Evolutionary conservation across 495 filamentous ascomycete genomes (phyloP).

Genomic region (Talaromyces wortmannii): DNA sequence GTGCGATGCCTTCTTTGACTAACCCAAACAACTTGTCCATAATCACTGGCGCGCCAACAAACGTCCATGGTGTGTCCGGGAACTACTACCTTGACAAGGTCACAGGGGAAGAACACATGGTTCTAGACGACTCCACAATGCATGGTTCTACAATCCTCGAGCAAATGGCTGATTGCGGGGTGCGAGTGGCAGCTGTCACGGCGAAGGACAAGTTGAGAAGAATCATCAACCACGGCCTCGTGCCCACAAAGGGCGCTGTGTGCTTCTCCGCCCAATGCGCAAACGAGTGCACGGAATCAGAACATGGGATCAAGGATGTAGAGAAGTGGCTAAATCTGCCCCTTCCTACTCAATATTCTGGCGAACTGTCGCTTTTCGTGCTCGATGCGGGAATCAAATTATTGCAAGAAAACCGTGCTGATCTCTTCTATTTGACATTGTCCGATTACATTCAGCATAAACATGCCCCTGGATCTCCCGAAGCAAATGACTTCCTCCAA

Average conservation of each 20-base stretch:
- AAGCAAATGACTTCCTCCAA: constrained; percentile 15
- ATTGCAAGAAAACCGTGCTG: constrained; percentile 12
- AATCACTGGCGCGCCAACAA: constrained; percentile 14
- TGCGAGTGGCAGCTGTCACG: constrained; percentile 19
- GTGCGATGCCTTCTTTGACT: constrained; percentile 19
- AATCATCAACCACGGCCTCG: constrained; percentile 14
- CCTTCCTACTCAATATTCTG: constrained; percentile 16
- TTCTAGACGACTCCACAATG: constrained; percentile 13
- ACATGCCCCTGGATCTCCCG: constrained; percentile 13
- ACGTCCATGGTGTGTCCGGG: constrained; percentile 15
- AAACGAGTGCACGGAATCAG: neutral
- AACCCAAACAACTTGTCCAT: constrained; percentile 18
- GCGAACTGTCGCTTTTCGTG: constrained; percentile 20
- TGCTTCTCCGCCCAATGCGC: constrained; percentile 19
- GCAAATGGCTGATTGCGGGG: constrained; percentile 13
- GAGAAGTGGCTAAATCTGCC: constrained; percentile 10
- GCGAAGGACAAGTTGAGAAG: constrained; percentile 21
- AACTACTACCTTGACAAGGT: constrained; percentile 20
- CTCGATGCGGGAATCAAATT: constrained; percentile 20
- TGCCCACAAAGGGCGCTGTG: constrained; percentile 5
- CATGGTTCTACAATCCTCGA: constrained; percentile 17
- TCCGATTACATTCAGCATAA: constrained; percentile 24
- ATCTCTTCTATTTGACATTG: constrained; percentile 19
- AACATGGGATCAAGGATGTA: constrained; percentile 6
- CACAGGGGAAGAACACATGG: constrained; percentile 18